A percentile compares a stretch with the other conserved stretches of the same genome.
Evolutionary conservation across 441 rosid species (phyloP).

Genomic region (Metrosideros polymorpha): DNA sequence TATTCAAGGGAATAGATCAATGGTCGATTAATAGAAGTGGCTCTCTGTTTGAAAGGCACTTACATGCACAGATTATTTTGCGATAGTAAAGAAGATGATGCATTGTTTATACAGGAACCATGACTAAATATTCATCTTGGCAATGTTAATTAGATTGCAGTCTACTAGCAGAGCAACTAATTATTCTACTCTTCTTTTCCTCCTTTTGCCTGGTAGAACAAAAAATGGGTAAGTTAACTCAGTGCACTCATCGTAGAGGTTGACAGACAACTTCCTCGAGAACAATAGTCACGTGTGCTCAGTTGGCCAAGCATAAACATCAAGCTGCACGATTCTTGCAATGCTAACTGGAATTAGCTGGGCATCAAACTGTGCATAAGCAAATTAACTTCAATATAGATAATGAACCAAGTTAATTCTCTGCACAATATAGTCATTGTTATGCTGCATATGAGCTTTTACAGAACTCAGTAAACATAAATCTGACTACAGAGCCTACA

Average conservation of each 20-base stretch:
- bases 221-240: not conserved
- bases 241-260: not conserved
- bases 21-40: not conserved
- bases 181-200: no score
- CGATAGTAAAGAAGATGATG: not conserved
- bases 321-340: not conserved
- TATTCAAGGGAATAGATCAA: not conserved
- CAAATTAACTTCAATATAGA: not conserved
- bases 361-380: not conserved
- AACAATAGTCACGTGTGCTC: not conserved
- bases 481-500: not conserved
- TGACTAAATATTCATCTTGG: not conserved
- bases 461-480: not conserved
- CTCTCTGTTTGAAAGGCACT: not conserved
- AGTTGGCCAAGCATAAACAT: not conserved
- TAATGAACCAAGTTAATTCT: no score
- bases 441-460: not conserved
- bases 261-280: not conserved
- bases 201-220: no score
- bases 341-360: not conserved
- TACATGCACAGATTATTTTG: not conserved
- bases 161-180: not conserved
- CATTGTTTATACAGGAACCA: not conserved
- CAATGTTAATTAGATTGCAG: not conserved
- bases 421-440: not conserved